These are phyloP conservation scores for Aspergillus conjunctus DNA, from an alignment of 495 filamentous ascomycete species.

Conservation along the genomic window DNA sequence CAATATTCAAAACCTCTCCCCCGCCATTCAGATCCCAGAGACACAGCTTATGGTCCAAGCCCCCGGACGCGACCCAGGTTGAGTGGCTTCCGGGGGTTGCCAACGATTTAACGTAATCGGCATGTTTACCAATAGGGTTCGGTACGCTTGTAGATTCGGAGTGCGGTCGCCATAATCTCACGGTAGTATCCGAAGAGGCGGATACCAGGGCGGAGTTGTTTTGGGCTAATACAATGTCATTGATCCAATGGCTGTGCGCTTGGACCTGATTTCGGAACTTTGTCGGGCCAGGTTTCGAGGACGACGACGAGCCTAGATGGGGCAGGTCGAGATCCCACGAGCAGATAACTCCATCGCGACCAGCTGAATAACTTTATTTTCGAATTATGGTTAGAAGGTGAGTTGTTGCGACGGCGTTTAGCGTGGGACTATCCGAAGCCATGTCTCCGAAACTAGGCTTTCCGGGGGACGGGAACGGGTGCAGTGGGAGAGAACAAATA, in stretches of 20 bases:
- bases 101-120: constrained; percentile 93
- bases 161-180: constrained; percentile 92
- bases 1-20: constrained; percentile 82
- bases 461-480: constrained; percentile 1
- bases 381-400: constrained; percentile 26
- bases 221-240: constrained; percentile 87
- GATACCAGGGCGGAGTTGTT: constrained; percentile 85
- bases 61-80: constrained; percentile 95
- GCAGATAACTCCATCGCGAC: constrained; percentile 93
- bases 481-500: background rate
- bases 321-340: constrained; percentile 83
- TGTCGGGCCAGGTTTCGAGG: constrained; percentile 48
- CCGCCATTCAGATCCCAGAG: constrained; percentile 91
- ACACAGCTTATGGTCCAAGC: constrained; percentile 86
- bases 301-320: constrained; percentile 37
- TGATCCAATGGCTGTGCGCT: constrained; percentile 98
- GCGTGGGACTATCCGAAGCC: constrained; percentile 6
- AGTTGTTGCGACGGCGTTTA: constrained; percentile 21
- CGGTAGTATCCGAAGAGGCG: constrained; percentile 91
- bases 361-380: constrained; percentile 80
- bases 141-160: constrained; percentile 67
- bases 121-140: constrained; percentile 85
- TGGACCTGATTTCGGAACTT: constrained; percentile 89
- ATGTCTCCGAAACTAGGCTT: constrained; percentile 2
- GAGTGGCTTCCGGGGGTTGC: constrained; percentile 71